These are phyloP conservation scores for Aspergillus hortae DNA, from an alignment of 2,329 filamentous ascomycete genomes.

Conservation along the genomic window DNA sequence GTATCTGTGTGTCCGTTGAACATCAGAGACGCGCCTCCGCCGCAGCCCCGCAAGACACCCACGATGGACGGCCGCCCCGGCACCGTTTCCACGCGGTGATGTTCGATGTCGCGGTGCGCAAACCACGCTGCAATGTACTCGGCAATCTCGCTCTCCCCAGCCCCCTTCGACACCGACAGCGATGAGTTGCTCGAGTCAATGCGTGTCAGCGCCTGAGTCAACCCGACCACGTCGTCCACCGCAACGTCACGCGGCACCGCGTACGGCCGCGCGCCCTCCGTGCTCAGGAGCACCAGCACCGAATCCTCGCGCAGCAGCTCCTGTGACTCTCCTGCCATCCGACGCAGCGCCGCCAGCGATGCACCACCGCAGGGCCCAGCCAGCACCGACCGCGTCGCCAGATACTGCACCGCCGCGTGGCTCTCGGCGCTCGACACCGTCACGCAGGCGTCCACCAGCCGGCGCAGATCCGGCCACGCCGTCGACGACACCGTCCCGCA, in stretches of 20 bases:
- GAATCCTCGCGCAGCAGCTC: constrained; percentile 43
- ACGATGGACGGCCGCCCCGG: constrained; percentile 51
- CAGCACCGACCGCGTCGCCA: constrained; percentile 47
- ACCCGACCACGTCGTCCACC: constrained; percentile 37
- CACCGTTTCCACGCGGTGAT: constrained; percentile 47
- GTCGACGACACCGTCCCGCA: constrained; percentile 66
- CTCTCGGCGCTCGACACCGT: constrained; percentile 61
- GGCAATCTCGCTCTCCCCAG: constrained; percentile 47
- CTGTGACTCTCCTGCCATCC: constrained; percentile 37
- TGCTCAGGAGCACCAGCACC: constrained; percentile 63
- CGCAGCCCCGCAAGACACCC: constrained; percentile 46
- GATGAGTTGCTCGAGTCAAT: constrained; percentile 52
- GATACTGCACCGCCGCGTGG: constrained; percentile 55
- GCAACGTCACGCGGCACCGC: constrained; percentile 40
- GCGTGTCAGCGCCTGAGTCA: constrained; percentile 46
- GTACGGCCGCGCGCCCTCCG: constrained; percentile 61
- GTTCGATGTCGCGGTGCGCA: constrained; percentile 50
- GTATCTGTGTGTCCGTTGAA: constrained; percentile 55
- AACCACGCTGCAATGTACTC: constrained; percentile 50
- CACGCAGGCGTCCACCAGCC: constrained; percentile 58
- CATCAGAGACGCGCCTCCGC: constrained; percentile 49
- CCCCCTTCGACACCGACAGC: constrained; percentile 40
- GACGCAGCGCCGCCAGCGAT: constrained; percentile 52
- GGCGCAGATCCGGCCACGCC: constrained; percentile 60
- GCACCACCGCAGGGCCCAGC: constrained; percentile 64